These are phyloP conservation scores for Adansonia digitata DNA, from an alignment of 345 rosid genomes.

Conservation along the genomic window DNA sequence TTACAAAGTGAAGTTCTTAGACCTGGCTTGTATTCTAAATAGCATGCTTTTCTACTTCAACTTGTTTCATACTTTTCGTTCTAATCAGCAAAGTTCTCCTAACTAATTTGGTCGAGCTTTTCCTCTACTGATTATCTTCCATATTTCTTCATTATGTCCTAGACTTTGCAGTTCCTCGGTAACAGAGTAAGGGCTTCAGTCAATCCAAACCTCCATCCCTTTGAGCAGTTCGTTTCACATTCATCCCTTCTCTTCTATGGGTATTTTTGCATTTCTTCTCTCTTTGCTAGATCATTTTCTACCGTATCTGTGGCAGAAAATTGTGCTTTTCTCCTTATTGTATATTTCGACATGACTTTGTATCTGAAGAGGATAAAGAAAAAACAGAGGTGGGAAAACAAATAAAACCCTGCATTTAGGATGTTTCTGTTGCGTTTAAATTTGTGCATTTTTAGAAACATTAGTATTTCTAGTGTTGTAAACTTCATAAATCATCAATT, in stretches of 20 bases:
- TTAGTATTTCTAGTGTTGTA: neutral
- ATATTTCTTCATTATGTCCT: conserved; percentile 31
- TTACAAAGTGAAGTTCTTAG: conserved; percentile 5
- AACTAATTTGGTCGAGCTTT: neutral
- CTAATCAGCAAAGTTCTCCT: neutral
- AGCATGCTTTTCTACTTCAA: conserved; percentile 1
- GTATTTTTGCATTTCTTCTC: conserved; percentile 10
- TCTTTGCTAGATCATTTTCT: neutral
- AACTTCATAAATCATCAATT: neutral
- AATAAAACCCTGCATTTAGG: neutral
- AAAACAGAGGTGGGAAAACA: neutral
- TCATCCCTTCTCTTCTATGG: conserved; percentile 1
- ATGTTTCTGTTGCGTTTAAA: neutral
- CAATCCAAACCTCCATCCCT: conserved; percentile 12
- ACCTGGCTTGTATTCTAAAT: neutral
- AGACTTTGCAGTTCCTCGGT: conserved; percentile 80
- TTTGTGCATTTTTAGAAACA: neutral
- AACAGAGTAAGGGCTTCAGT: conserved; percentile 29
- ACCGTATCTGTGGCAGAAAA: conserved; percentile 4
- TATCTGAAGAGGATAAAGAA: neutral
- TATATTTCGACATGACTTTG: neutral
- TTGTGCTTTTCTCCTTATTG: too few relatives aligned
- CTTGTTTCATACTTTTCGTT: conserved; percentile 7
- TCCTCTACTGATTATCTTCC: conserved; percentile 31
- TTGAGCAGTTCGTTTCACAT: conserved; percentile 19